Percentiles rank a stretch among this genome's conserved stretches.
Evolutionary conservation across 805 yeast species (phyloP).

Genomic region (Teunomyces kruisii): DNA sequence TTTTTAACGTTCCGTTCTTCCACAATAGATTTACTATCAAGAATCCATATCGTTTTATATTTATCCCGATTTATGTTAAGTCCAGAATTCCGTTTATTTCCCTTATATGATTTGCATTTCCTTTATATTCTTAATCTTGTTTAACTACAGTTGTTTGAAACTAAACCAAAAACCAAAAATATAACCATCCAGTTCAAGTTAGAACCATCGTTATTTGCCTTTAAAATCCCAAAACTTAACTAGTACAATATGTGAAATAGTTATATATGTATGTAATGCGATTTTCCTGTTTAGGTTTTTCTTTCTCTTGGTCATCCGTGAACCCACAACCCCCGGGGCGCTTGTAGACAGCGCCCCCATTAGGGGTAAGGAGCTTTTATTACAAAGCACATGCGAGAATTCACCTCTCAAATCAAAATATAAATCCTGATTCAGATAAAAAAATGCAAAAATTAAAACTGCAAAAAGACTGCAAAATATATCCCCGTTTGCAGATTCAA

Average conservation of each 20-base stretch:
- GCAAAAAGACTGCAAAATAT: not conserved
- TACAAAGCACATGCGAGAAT: not conserved
- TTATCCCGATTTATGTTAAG: not conserved
- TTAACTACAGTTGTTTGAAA: constrained; percentile 1
- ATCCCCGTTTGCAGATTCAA: not conserved
- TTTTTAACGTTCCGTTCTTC: constrained; percentile 1
- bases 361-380: too few relatives aligned
- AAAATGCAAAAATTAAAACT: constrained; percentile 1
- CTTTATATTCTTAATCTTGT: constrained; percentile 1
- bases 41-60: not conserved
- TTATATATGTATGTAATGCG: not conserved
- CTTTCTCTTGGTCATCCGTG: too few relatives aligned
- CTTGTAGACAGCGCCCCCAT: too few relatives aligned
- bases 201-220: not conserved
- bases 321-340: too few relatives aligned
- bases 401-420: constrained; percentile 1
- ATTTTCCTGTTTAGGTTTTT: too few relatives aligned
- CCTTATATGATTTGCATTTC: constrained; percentile 1
- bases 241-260: not conserved
- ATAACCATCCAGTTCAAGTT: not conserved
- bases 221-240: not conserved
- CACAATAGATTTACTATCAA: not conserved
- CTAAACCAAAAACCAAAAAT: not conserved
- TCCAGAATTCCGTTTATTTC: not conserved
- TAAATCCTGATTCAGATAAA: not conserved